Evolutionary conservation across 108 stramenopile genomes (phyloP), one percentile per base, ranked within the genome.

Genomic region (Schizochytrium sp.): DNA sequence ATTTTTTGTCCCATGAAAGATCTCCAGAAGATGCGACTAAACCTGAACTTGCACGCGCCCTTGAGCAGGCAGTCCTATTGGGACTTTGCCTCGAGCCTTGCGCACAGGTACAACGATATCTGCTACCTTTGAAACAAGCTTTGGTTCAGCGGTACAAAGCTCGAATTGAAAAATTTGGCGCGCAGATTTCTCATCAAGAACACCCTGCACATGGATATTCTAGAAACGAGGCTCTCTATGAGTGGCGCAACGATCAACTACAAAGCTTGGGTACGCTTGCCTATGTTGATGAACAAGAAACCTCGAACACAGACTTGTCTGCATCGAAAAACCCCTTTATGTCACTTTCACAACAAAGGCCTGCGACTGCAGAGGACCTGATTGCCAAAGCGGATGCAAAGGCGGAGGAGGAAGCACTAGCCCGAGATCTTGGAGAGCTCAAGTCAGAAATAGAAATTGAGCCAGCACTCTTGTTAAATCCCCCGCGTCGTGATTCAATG

Each of bases 81-180:
- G 64, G 64, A 15, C 64, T 69, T 44, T 69, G 64, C 28, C 64
- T 69, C 64, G 64, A 69, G 64, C 64, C 64, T 44, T 69, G 64
- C 28, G 64, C 64, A 38, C 8, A 7, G 19, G 64, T 69, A 38
- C 64, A 69, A 15, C 64, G 64, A 38, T 7, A 3, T 69, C 64
- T 69, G 10, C 5, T 13, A 44, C 64, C 64, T 44, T 44, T 69
- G 8, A 69, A 69, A 44, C 7, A 7, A 69, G 64, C 28, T 44
- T 69, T 69, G 40, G 64, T 44, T 7, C 12, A 69, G 28, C 19
- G 1, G 5, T 69, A 69, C 44, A 38, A 28, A 0, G 42, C 42
- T 7, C 64, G 64, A 0, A 15, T 15, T 12, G 19, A 69, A 38
- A 69, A 69, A 15, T 7, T 69, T 8, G 7, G 12, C 2, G 19